A percentile compares a stretch with the other conserved stretches of the same genome.
phyloP scores from a whole-genome alignment of 768 basidiomycete genomes.

The Collybia sp. region DNA sequence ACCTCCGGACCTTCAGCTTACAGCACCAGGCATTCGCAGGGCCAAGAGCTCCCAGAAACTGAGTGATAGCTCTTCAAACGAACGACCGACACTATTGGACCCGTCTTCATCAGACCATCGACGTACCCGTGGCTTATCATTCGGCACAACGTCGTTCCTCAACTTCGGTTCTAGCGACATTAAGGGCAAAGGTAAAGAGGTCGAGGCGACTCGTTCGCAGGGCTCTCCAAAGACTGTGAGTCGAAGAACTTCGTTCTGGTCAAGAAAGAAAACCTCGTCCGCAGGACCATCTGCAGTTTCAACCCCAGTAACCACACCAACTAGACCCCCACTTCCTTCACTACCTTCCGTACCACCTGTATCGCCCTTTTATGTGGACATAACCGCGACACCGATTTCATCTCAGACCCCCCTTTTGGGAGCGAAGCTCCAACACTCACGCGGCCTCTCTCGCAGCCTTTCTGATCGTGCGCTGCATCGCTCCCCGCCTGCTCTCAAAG shows the following conservation, averaged over 20 bases:
- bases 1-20: slow-evolving; percentile 8
- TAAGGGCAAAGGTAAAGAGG: slow-evolving; percentile 37
- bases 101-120: slow-evolving; percentile 7
- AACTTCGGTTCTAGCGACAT: slow-evolving; percentile 29
- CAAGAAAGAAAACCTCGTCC: slow-evolving; percentile 37
- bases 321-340: slow-evolving; percentile 12
- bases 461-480: slow-evolving; percentile 20
- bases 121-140: slow-evolving; percentile 48
- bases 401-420: slow-evolving; percentile 24
- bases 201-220: slow-evolving; percentile 15
- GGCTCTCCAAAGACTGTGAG: slow-evolving; percentile 35
- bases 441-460: slow-evolving; percentile 38
- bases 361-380: slow-evolving; percentile 20
- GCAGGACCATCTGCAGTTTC: slow-evolving; percentile 5
- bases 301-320: slow-evolving; percentile 3
- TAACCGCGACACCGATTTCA: slow-evolving; percentile 23
- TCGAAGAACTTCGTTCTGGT: slow-evolving; percentile 68
- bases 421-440: slow-evolving; percentile 10
- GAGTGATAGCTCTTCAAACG: slow-evolving; percentile 16
- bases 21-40: slow-evolving; percentile 32
- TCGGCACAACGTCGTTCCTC: slow-evolving; percentile 42
- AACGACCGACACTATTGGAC: slow-evolving; percentile 9
- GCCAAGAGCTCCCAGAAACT: slow-evolving; percentile 50
- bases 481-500: background rate
- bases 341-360: slow-evolving; percentile 23